Evolutionary conservation across 1,284 basidiomycete genomes (phyloP), one percentile per base, ranked within the genome.

Genomic region (Fomitiporia mediterranea): DNA sequence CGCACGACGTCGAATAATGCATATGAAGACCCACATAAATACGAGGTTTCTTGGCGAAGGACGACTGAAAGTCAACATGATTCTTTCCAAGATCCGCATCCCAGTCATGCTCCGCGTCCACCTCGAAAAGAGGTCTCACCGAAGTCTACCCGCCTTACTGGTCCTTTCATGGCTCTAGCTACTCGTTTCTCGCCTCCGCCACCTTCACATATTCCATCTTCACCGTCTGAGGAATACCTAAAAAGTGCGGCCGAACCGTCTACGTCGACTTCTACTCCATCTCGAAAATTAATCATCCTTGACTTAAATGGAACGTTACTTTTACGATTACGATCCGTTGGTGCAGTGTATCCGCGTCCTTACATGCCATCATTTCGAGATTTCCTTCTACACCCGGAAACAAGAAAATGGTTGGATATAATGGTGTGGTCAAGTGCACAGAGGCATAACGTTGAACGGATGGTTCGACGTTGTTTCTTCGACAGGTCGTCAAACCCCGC

Each of bases 401-500:
- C 83, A 21, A 70, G 68, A 35, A 62, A 64, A 17, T 88, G 85
- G 82, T 76, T 91, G 27, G 86, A 92, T 59, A 82, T 86, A 4
- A 89, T 94, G 82, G 81, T 94, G 0, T 94, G 92, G 91, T 90
- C 86, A 61, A 89, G 86, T 0, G 91, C 91, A 1, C 86, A 91
- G 66, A 86, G 88, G 0, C 80, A 84, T 55, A 92, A 84, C 63
- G 92, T 94, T 2, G 69, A 74, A 0, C 81, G 83, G 61, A 89
- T 90, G 87, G 83, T 87, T 0, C 66, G 75, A 28, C 74, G 72
- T 51, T 77, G 75, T 57, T 89, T 86, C 48, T 59, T 52, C 27
- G 54, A 46, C 37, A n/a, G 19, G 19, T 32, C 28, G 38, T 23
- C 21, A 39, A 27, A 32, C 17, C 23, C 17, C 52, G 23, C 28